Percentiles rank a stretch among this genome's conserved stretches.
Conservation (phyloP, 768 basidiomycete species). For the Mycena chlorophos region DNA sequence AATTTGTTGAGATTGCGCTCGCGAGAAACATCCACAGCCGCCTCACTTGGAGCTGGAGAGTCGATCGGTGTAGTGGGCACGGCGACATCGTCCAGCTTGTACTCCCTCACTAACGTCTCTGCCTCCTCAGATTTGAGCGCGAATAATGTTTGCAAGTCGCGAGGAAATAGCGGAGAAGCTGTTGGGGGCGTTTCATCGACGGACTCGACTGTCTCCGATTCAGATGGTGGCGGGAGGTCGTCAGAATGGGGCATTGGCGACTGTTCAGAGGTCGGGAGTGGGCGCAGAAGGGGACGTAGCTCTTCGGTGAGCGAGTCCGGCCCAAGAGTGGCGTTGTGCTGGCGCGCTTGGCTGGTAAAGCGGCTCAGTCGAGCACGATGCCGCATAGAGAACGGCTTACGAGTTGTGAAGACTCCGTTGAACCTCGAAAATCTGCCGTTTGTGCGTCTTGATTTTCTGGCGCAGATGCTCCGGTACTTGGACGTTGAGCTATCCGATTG, state of each 20-base stretch:
- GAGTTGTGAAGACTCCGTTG: constrained; percentile 47
- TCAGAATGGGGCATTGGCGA: constrained; percentile 39
- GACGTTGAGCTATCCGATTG: constrained; percentile 35
- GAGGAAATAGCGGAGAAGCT: constrained; percentile 48
- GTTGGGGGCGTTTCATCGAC: constrained; percentile 32
- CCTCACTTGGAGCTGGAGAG: constrained; percentile 16
- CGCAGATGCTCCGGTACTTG: constrained; percentile 47
- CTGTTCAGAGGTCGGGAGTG: constrained; percentile 48
- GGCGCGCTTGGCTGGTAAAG: constrained; percentile 45
- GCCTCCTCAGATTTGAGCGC: constrained; percentile 43
- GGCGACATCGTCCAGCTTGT: constrained; percentile 39
- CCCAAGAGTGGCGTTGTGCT: constrained; percentile 40
- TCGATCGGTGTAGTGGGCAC: constrained; percentile 16
- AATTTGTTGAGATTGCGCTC: constrained; percentile 45
- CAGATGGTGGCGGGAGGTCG: constrained; percentile 24
- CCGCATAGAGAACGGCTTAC: constrained; percentile 33
- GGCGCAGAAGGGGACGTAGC: constrained; percentile 52
- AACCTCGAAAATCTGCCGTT: constrained; percentile 44
- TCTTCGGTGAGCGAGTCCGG: constrained; percentile 40
- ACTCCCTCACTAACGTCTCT: constrained; percentile 43
- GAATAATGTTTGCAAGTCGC: constrained; percentile 46
- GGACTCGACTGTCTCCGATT: not conserved
- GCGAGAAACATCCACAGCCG: constrained; percentile 27
- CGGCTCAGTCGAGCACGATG: constrained; percentile 1
- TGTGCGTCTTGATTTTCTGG: constrained; percentile 40